Conservation (phyloP, 805 yeast genomes). For the Candida caryicola region DNA sequence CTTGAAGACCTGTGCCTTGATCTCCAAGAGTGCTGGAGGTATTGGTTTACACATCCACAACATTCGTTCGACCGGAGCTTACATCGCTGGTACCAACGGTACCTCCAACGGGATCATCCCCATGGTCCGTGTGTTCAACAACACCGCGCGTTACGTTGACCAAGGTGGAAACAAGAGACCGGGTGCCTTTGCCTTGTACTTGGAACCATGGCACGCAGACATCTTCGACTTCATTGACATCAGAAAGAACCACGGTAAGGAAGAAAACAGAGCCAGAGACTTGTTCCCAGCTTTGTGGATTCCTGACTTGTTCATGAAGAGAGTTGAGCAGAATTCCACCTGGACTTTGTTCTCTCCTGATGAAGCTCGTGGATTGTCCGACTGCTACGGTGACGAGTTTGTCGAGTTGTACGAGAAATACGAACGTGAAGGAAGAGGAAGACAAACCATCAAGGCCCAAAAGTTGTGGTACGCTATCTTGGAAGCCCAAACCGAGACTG, state of each 20-base stretch:
- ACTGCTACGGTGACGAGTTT: conserved; percentile 82
- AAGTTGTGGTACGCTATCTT: conserved; percentile 86
- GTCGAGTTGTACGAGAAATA: conserved; percentile 67
- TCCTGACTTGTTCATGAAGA: conserved; percentile 89
- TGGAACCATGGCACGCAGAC: conserved; percentile 98
- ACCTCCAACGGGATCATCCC: conserved; percentile 91
- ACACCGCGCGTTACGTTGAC: conserved; percentile 95
- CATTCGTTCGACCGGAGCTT: conserved; percentile 81
- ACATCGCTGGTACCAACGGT: conserved; percentile 90
- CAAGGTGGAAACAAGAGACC: conserved; percentile 99
- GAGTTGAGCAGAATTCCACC: conserved; percentile 71
- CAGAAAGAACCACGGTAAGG: conserved; percentile 92
- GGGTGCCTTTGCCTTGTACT: conserved; percentile 90
- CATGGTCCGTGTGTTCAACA: conserved; percentile 93
- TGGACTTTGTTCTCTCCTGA: conserved; percentile 93
- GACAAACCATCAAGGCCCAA: conserved; percentile 70
- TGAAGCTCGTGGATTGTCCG: conserved; percentile 82
- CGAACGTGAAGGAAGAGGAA: conserved; percentile 62
- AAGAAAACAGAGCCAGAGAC: conserved; percentile 90
- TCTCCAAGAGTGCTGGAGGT: conserved; percentile 95
- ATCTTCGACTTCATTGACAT: conserved; percentile 81
- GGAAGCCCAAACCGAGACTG: conserved; percentile 94
- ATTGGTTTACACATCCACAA: conserved; percentile 87
- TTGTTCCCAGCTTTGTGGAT: conserved; percentile 93
- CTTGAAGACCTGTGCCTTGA: conserved; percentile 80